Conservation (phyloP, 2,329 filamentous ascomycete species). For the Lachnellula suecica region DNA sequence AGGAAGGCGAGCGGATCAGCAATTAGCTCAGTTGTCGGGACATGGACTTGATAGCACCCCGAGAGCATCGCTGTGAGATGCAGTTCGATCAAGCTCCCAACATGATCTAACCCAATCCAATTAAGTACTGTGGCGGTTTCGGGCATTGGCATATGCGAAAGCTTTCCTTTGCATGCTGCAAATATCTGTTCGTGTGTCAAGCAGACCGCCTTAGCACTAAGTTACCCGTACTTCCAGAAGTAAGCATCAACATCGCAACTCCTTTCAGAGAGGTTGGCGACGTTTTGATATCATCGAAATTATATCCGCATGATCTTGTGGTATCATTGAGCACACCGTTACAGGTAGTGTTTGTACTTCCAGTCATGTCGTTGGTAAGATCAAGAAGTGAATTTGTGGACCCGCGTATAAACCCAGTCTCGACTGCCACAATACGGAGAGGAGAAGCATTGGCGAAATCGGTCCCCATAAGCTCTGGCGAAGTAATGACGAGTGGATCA, state of each 20-base stretch:
- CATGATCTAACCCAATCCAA: slow-evolving; percentile 51
- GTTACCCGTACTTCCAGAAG: slow-evolving; percentile 49
- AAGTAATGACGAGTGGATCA: not conserved
- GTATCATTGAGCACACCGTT: no score
- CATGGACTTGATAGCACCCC: slow-evolving; percentile 45
- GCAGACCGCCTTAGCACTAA: slow-evolving; percentile 48
- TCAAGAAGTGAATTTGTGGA: not conserved
- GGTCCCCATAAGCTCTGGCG: not conserved
- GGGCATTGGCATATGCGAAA: slow-evolving; percentile 24
- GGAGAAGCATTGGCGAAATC: not conserved
- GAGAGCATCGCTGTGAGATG: slow-evolving; percentile 48
- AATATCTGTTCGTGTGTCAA: slow-evolving; percentile 43
- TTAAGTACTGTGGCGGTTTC: slow-evolving; percentile 34
- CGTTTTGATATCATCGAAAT: not conserved
- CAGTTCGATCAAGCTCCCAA: slow-evolving; percentile 49
- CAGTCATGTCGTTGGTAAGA: not conserved
- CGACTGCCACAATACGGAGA: not conserved
- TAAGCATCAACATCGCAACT: slow-evolving; percentile 44
- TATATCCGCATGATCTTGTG: no score
- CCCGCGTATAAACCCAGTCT: not conserved
- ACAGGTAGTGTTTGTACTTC: not conserved
- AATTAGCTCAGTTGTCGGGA: slow-evolving; percentile 41
- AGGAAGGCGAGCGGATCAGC: slow-evolving; percentile 39
- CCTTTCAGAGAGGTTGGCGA: not conserved
- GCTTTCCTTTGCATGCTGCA: slow-evolving; percentile 40